These are phyloP conservation scores for Aspergillus wentii DNA, from an alignment of 495 filamentous ascomycete species.

Conservation along the genomic window DNA sequence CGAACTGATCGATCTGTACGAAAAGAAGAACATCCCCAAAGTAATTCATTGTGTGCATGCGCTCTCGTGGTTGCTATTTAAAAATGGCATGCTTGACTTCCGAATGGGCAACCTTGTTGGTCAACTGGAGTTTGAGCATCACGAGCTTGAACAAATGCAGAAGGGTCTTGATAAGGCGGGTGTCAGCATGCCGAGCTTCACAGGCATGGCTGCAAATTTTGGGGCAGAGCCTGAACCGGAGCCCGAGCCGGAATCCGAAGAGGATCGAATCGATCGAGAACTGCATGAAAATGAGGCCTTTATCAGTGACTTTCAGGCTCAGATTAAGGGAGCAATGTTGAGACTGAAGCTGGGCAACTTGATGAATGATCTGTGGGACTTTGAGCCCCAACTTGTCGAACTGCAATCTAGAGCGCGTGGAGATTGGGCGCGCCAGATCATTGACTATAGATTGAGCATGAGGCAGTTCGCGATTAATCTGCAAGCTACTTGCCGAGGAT, in stretches of 20 bases:
- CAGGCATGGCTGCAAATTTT: slow-evolving; percentile 93
- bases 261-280: slow-evolving; percentile 83
- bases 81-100: slow-evolving; percentile 91
- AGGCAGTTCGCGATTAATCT: slow-evolving; percentile 66
- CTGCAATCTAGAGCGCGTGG: slow-evolving; percentile 83
- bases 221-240: slow-evolving; percentile 70
- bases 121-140: slow-evolving; percentile 94
- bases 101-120: slow-evolving; percentile 98
- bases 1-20: slow-evolving; percentile 95
- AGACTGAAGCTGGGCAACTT: slow-evolving; percentile 71
- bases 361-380: slow-evolving; percentile 91
- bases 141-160: slow-evolving; percentile 93
- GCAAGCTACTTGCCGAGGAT: slow-evolving; percentile 77
- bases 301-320: slow-evolving; percentile 78
- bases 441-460: slow-evolving; percentile 76
- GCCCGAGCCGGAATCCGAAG: slow-evolving; percentile 77
- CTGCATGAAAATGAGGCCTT: slow-evolving; percentile 66
- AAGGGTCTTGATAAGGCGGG: slow-evolving; percentile 94
- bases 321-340: slow-evolving; percentile 75
- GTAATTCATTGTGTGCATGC: slow-evolving; percentile 99
- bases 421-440: slow-evolving; percentile 70
- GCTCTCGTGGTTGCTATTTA: slow-evolving; percentile 88
- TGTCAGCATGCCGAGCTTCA: slow-evolving; percentile 94
- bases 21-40: slow-evolving; percentile 99
- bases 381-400: slow-evolving; percentile 70